phyloP scores from a whole-genome alignment of 1,139 yeast genomes.

The Yamadazyma sp. region DNA sequence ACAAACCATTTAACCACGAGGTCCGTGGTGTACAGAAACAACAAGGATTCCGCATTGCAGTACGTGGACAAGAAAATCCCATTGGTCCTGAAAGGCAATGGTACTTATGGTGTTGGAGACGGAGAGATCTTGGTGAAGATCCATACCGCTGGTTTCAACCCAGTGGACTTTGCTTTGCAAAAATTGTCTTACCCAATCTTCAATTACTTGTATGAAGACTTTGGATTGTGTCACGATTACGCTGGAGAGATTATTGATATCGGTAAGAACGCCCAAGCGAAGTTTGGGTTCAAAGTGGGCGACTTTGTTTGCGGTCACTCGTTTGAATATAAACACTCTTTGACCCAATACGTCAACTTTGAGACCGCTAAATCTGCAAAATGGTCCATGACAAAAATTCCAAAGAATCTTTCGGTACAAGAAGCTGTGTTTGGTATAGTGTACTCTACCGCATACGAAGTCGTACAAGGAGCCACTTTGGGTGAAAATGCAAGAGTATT shows the following conservation, averaged over 20 bases:
- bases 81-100: constrained; percentile 18
- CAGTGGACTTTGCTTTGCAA: constrained; percentile 59
- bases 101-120: constrained; percentile 31
- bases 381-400: constrained; percentile 40
- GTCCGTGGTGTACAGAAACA: constrained; percentile 3
- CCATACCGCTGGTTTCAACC: constrained; percentile 61
- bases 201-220: too few relatives aligned
- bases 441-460: constrained; percentile 55
- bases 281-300: constrained; percentile 47
- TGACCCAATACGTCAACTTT: constrained; percentile 37
- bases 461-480: constrained; percentile 24
- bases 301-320: constrained; percentile 68
- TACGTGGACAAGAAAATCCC: constrained; percentile 3
- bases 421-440: constrained; percentile 62
- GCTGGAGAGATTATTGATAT: constrained; percentile 62
- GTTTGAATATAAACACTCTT: constrained; percentile 24
- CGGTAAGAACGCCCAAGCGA: constrained; percentile 42
- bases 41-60: neutral
- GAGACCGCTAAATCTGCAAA: constrained; percentile 36
- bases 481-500: constrained; percentile 35
- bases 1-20: neutral
- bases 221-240: constrained; percentile 60
- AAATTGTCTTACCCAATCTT: constrained; percentile 33
- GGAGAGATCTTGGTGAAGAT: constrained; percentile 58
- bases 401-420: constrained; percentile 44